phyloP scores from a whole-genome alignment of 768 basidiomycete species.

The Russula earlei region DNA sequence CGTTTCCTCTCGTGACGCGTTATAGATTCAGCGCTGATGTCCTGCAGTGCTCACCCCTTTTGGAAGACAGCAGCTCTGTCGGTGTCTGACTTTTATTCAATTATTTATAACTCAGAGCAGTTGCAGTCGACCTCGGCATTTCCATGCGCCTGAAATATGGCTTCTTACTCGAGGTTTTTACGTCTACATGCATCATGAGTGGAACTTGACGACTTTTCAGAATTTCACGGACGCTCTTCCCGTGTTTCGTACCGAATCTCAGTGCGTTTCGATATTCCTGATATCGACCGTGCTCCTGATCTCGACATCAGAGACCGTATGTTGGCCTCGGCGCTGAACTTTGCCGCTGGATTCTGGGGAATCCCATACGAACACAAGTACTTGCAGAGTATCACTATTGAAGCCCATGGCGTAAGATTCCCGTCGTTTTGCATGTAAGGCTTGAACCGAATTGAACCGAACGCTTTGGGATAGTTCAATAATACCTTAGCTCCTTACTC shows the following conservation, averaged over 20 bases:
- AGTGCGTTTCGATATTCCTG: slow-evolving; percentile 24
- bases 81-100: slow-evolving; percentile 22
- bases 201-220: slow-evolving; percentile 24
- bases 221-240: slow-evolving; percentile 36
- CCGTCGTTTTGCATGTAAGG: slow-evolving; percentile 13
- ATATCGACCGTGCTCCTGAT: neutral
- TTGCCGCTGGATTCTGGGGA: slow-evolving; percentile 45
- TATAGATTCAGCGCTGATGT: neutral
- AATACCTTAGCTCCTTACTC: slow-evolving; percentile 77
- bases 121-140: slow-evolving; percentile 34
- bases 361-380: slow-evolving; percentile 37
- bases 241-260: slow-evolving; percentile 45
- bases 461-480: slow-evolving; percentile 32
- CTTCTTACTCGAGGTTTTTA: slow-evolving; percentile 30
- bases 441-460: neutral
- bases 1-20: slow-evolving; percentile 2
- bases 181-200: slow-evolving; percentile 17
- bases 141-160: slow-evolving; percentile 36
- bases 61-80: slow-evolving; percentile 78
- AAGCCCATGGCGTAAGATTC: slow-evolving; percentile 27
- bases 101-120: neutral
- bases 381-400: slow-evolving; percentile 36
- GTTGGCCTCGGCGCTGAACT: slow-evolving; percentile 44
- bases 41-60: slow-evolving; percentile 76
- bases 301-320: slow-evolving; percentile 33